Base-by-base conservation (phyloP, 148 eudicot species). In the Fagopyrum homotropicum region DNA sequence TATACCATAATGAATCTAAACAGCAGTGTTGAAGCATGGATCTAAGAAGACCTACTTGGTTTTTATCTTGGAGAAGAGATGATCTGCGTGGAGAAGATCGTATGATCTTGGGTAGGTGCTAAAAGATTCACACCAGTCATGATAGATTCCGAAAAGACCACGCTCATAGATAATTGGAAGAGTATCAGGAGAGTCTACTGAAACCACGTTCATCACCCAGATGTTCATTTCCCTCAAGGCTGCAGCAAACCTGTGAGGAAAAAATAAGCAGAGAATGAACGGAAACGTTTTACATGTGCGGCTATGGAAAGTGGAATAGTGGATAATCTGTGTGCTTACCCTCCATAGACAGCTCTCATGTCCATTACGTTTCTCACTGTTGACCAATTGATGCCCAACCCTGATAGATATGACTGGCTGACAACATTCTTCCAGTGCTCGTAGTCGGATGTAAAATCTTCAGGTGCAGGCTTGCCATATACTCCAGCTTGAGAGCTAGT, bases 121-220 rank as follows among this genome's bases (percentile, higher is more conserved):
- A 57, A 91, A 89, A 22, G 97, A 91, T 78, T 91, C 87, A 50
- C 97, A 91, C 97, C 97, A 91, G 74, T 91, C 91, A 60, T 91
- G 97, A 75, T 91, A 91, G 14, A 87, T 86, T 15, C 97, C 93
- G 35, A 91, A 86, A 26, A 91, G 90, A n/a, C 97, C 97, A 51
- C 93, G 89, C 69, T 91, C 93, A 17, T 86, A 91, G 48, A 91
- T 86, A 19, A 89, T 84, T 0, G 97, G 93, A 73, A 91, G 89
- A 6, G 97, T 91, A 75, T 91, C 93, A 0, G 97, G 88, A 5
- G 87, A 79, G 80, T 88, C 87, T 54, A 91, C 78, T 0, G 90
- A 73, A 26, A 91, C 90, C 63, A 91, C 84, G 80, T 91, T 91
- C 91, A 91, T 86, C 14, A 91, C 97, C 97, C 97, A 91, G 73